These are phyloP conservation scores for Betula pendula DNA, from an alignment of 306 rosid genomes.

Conservation along the genomic window DNA sequence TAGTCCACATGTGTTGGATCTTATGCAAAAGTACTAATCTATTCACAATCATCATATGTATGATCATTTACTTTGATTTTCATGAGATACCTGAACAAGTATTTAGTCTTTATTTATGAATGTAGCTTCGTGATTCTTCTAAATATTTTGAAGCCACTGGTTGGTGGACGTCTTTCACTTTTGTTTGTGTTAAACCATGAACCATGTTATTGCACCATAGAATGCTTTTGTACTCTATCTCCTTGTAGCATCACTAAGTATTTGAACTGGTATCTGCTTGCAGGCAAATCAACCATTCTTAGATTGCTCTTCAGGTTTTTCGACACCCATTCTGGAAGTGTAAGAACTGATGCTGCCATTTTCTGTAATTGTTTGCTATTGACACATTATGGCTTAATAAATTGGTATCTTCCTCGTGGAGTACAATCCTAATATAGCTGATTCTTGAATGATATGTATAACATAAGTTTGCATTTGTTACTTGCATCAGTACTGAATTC, in stretches of 20 bases:
- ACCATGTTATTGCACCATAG: neutral
- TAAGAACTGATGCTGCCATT: slow-evolving; percentile 54
- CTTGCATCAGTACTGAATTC: neutral
- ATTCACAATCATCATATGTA: neutral
- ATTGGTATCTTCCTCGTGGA: slow-evolving; percentile 1
- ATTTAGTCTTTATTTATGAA: neutral
- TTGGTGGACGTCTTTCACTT: neutral
- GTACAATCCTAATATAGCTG: slow-evolving; percentile 5
- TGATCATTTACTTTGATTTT: neutral
- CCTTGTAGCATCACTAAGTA: slow-evolving; percentile 28
- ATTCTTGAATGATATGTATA: slow-evolving; percentile 1
- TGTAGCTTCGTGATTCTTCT: neutral
- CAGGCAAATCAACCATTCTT: slow-evolving; percentile 97
- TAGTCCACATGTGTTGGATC: neutral
- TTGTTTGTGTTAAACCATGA: neutral
- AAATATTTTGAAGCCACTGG: neutral
- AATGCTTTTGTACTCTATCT: slow-evolving; percentile 6
- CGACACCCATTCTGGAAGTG: slow-evolving; percentile 84
- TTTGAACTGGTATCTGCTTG: slow-evolving; percentile 39
- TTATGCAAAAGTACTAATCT: neutral
- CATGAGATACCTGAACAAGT: neutral
- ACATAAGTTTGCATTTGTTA: slow-evolving; percentile 3
- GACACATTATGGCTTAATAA: slow-evolving; percentile 18
- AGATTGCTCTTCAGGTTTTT: slow-evolving; percentile 94
- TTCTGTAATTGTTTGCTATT: slow-evolving; percentile 29